Percentiles rank a stretch among this genome's conserved stretches.
Evolutionary conservation across 306 rosid species (phyloP).

Genomic region (Lathyrus aphaca): DNA sequence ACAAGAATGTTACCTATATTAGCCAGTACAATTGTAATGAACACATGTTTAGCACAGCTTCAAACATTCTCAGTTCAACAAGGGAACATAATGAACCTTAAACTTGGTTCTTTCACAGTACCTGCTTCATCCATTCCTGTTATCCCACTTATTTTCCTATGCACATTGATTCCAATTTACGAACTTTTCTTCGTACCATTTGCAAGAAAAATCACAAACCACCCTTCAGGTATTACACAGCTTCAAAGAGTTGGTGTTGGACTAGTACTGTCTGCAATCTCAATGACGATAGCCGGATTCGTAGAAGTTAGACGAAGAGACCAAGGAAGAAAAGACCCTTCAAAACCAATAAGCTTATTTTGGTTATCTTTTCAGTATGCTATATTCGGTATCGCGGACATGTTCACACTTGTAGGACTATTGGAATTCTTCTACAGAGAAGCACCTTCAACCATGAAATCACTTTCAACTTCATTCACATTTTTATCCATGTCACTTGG

Average conservation of each 20-base stretch:
- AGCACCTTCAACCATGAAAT: slow-evolving; percentile 76
- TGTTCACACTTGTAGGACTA: slow-evolving; percentile 86
- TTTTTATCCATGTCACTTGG: slow-evolving; percentile 72
- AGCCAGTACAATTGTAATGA: slow-evolving; percentile 86
- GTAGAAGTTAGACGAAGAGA: slow-evolving; percentile 71
- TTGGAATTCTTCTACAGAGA: slow-evolving; percentile 84
- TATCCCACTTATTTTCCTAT: slow-evolving; percentile 71
- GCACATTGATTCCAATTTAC: slow-evolving; percentile 65
- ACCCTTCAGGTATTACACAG: slow-evolving; percentile 78
- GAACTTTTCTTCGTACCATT: slow-evolving; percentile 80
- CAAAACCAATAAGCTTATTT: slow-evolving; percentile 60
- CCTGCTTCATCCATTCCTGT: slow-evolving; percentile 83
- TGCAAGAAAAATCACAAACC: slow-evolving; percentile 69
- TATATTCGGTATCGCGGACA: slow-evolving; percentile 85
- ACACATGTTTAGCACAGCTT: slow-evolving; percentile 92
- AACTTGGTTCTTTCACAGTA: slow-evolving; percentile 58
- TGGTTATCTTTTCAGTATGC: slow-evolving; percentile 85
- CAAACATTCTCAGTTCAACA: slow-evolving; percentile 89
- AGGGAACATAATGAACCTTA: slow-evolving; percentile 64
- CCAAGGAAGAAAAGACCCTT: slow-evolving; percentile 51
- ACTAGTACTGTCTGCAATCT: slow-evolving; percentile 61
- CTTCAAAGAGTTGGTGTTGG: slow-evolving; percentile 91
- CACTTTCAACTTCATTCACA: slow-evolving; percentile 80
- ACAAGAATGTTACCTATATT: slow-evolving; percentile 83
- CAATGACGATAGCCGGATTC: slow-evolving; percentile 77